Evolutionary conservation across 202 grass and related monocot genomes (phyloP).

Genomic region (Panicum virgatum): DNA sequence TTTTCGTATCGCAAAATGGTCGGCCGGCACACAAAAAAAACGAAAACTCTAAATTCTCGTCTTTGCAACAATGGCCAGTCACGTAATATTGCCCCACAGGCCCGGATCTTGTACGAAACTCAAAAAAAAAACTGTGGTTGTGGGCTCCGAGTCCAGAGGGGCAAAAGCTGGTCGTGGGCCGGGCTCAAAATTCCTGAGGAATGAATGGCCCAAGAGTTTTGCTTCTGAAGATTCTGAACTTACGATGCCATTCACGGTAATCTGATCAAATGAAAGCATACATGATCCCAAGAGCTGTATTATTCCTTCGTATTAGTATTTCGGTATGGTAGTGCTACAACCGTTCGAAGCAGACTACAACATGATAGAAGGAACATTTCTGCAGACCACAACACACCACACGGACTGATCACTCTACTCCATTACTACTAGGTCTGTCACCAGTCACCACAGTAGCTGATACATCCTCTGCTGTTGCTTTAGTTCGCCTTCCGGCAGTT

Average conservation of each 20-base stretch:
- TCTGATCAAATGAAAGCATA: background rate
- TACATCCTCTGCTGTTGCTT: background rate
- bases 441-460: background rate
- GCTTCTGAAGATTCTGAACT: background rate
- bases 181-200: background rate
- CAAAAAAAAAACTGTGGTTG: background rate
- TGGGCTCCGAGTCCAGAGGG: background rate
- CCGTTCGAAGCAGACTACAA: constrained; percentile 54
- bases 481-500: constrained; percentile 66
- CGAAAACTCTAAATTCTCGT: no score
- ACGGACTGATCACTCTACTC: background rate
- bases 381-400: constrained; percentile 7
- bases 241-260: background rate
- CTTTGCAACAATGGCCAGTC: no score
- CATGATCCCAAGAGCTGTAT: background rate
- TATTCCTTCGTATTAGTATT: constrained; percentile 26
- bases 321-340: constrained; percentile 36
- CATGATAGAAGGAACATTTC: background rate
- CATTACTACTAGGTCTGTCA: background rate
- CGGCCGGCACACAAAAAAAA: no score
- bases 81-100: no score
- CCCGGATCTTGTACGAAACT: no score
- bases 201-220: background rate
- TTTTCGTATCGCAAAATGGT: no score
- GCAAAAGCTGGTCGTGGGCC: background rate